Percentiles rank a stretch among this genome's conserved stretches.
phyloP scores from a whole-genome alignment of 2,329 filamentous ascomycete species.

The Xylariaceae sp. region DNA sequence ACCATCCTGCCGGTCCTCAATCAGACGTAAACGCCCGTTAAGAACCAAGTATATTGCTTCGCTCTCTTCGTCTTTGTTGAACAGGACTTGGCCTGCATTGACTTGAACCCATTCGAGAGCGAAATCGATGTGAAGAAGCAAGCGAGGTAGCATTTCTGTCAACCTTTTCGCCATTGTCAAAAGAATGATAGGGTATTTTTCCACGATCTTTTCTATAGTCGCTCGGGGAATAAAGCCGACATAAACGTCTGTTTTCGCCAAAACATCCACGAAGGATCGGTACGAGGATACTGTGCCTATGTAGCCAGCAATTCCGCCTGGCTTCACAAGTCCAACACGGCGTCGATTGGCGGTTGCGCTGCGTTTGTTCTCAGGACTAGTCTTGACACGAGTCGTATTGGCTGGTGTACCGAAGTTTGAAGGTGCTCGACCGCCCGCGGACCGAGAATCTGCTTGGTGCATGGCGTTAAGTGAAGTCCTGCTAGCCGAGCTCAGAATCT shows the following conservation, averaged over 20 bases:
- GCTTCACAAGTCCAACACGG: constrained; percentile 87
- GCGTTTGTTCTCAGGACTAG: constrained; percentile 18
- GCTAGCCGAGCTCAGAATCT: constrained; percentile 40
- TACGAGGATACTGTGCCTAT: constrained; percentile 93
- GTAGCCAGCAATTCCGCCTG: constrained; percentile 90
- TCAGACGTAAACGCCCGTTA: constrained; percentile 83
- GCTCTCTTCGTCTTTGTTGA: constrained; percentile 90
- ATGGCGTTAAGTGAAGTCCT: constrained; percentile 36
- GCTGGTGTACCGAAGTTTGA: constrained; percentile 20
- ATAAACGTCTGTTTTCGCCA: constrained; percentile 97
- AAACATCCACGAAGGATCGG: constrained; percentile 92
- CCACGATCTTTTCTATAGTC: constrained; percentile 86
- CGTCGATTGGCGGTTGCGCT: constrained; percentile 50
- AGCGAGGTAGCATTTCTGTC: constrained; percentile 80
- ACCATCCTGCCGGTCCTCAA: constrained; percentile 77
- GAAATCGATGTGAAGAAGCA: constrained; percentile 97
- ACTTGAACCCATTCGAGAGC: constrained; percentile 98
- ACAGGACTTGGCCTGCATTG: constrained; percentile 89
- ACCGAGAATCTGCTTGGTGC: constrained; percentile 32
- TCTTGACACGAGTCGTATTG: constrained; percentile 42
- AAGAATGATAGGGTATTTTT: constrained; percentile 86
- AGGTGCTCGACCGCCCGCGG: constrained; percentile 17
- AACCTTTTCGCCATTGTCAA: constrained; percentile 95
- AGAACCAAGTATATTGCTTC: constrained; percentile 98
- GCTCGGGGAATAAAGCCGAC: constrained; percentile 88